Evolutionary conservation across 495 filamentous ascomycete genomes (phyloP).

Genomic region (Rusavskia elegans): DNA sequence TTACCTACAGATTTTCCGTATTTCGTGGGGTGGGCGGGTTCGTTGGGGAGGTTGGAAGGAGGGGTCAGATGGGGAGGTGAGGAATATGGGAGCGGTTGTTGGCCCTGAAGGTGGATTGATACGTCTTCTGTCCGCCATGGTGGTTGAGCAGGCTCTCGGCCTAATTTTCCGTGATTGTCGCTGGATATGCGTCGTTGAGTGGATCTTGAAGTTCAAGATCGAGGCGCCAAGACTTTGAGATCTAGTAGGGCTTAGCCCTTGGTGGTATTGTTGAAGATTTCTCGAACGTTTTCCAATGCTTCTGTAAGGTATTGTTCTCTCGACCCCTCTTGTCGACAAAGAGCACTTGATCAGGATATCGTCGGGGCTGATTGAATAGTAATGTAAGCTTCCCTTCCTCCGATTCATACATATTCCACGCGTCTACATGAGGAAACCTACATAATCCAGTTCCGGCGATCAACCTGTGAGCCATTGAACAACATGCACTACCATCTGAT

Average conservation of each 20-base stretch:
- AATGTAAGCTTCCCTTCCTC: not conserved
- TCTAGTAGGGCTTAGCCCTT: too few relatives aligned
- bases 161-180: too few relatives aligned
- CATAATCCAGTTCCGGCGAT: slow-evolving; percentile 51
- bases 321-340: too few relatives aligned
- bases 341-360: too few relatives aligned
- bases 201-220: too few relatives aligned
- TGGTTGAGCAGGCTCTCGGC: not conserved
- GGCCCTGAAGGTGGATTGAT: slow-evolving; percentile 75
- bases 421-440: slow-evolving; percentile 8
- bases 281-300: too few relatives aligned
- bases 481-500: slow-evolving; percentile 99
- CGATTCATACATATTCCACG: too few relatives aligned
- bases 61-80: slow-evolving; percentile 23
- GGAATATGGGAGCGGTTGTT: slow-evolving; percentile 61
- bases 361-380: not conserved
- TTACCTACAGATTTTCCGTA: slow-evolving; percentile 70
- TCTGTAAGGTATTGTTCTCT: too few relatives aligned
- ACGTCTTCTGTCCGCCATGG: slow-evolving; percentile 75
- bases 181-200: too few relatives aligned
- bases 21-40: slow-evolving; percentile 42
- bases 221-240: not conserved
- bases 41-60: slow-evolving; percentile 27
- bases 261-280: too few relatives aligned
- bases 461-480: slow-evolving; percentile 73